Conservation (phyloP, 352 stramenopile species). For the Phytophthora foliorum region DNA sequence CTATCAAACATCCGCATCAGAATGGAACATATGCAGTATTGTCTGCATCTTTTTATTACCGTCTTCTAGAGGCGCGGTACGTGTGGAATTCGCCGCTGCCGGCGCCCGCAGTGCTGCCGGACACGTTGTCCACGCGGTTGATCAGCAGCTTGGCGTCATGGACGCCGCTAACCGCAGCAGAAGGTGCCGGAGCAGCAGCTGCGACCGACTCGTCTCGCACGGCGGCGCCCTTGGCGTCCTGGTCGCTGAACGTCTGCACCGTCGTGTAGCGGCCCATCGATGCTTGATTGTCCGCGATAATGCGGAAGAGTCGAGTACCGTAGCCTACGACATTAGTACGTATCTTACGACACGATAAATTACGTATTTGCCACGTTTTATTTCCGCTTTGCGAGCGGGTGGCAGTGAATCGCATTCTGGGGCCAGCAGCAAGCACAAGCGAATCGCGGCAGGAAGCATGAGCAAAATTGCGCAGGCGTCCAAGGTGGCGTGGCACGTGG, state of each 20-base stretch:
- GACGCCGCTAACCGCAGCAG: no score
- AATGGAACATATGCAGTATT: not conserved
- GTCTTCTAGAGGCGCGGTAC: conserved; percentile 94
- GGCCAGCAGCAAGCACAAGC: conserved; percentile 23
- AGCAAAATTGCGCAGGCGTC: conserved; percentile 87
- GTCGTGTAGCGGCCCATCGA: conserved; percentile 83
- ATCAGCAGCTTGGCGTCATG: conserved; percentile 47
- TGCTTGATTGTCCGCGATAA: no score
- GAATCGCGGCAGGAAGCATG: conserved; percentile 43
- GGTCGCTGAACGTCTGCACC: conserved; percentile 87
- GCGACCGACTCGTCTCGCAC: conserved; percentile 25
- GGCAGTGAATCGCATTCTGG: conserved; percentile 18
- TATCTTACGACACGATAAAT: no score
- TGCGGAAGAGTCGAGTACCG: no score
- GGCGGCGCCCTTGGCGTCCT: conserved; percentile 77
- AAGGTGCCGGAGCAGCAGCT: conserved; percentile 6
- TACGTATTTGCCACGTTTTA: no score
- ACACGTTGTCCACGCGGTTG: conserved; percentile 95
- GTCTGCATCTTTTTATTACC: conserved; percentile 46
- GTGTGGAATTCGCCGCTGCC: conserved; percentile 98
- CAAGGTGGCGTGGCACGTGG: conserved; percentile 95
- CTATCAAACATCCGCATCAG: conserved; percentile 32
- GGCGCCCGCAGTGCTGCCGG: conserved; percentile 94
- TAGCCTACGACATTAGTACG: no score
- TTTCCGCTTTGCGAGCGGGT: no score